Evolutionary conservation across 176 grass and related monocot genomes (phyloP), one percentile per base, ranked within the genome.

Genomic region (Thinopyrum elongatum): DNA sequence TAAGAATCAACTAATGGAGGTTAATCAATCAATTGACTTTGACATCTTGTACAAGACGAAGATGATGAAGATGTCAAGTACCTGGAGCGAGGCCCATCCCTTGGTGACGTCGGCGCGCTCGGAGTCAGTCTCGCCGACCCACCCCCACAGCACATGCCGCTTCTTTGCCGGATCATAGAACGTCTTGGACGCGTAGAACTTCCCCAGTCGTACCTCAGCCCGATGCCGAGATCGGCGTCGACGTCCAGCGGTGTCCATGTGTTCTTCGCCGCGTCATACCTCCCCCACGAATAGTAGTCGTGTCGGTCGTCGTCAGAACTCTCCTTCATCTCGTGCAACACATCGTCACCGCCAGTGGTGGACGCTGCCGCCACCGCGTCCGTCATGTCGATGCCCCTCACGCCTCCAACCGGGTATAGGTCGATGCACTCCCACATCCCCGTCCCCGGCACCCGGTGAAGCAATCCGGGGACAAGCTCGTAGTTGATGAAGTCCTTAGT

Each of bases 381-480:
- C 0, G 84, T 79, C 80, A 90, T 88, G 86, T 91, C 86, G 7
- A 91, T 81, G 58, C 86, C 94, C 4, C 1, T 8, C 4, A 49
- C 14, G 1, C 15, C 41, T 0, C 53, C 78, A 19, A 97, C 92
- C 1, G 92, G 90, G 82, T 93, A 97, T 64, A 97, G 90, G 68
- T 97, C 95, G 31, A 97, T 88, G 87, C 95, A 97, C 90, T 97
- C 95, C 95, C 95, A 94, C 95, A 97, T 97, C 0, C 92, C 89
- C 0, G 90, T 97, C 0, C 41, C 72, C 0, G 59, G 59, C 7
- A 94, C 92, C 8, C 74, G 84, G 80, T 97, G 92, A 15, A 97
- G 74, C 4, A 86, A 25, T 0, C 88, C 92, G 0, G 89, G 92
- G 15, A 97, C 19, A 39, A 80, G 80, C 25, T 97, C 90, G 42